Conservation (phyloP, 2,329 filamentous ascomycete genomes). For the Ophiostoma quercus region DNA sequence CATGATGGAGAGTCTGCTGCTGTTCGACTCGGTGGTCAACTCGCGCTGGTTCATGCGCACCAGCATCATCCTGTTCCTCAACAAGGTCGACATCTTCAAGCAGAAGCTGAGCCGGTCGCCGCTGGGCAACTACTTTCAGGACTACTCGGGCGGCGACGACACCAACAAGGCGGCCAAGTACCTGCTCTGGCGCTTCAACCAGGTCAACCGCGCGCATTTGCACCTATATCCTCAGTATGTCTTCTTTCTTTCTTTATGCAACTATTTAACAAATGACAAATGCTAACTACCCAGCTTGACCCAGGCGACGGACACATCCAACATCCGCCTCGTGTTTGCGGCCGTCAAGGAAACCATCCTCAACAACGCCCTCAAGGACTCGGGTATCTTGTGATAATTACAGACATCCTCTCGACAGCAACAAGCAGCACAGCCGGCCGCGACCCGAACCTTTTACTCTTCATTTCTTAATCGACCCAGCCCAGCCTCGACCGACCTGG, state of each 20-base stretch:
- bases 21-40: constrained; percentile 98
- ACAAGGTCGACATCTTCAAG: constrained; percentile 98
- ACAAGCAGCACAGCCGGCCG: background rate
- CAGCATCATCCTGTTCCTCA: constrained; percentile 96
- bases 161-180: constrained; percentile 98
- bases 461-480: background rate
- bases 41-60: constrained; percentile 99
- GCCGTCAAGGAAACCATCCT: constrained; percentile 98
- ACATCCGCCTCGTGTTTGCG: constrained; percentile 94
- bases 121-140: constrained; percentile 90
- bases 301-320: constrained; percentile 97
- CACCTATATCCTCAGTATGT: constrained; percentile 97
- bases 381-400: constrained; percentile 72
- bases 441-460: background rate
- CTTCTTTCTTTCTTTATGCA: constrained; percentile 37
- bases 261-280: no score
- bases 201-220: constrained; percentile 92
- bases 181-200: constrained; percentile 95
- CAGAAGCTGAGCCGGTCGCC: constrained; percentile 87
- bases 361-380: constrained; percentile 97
- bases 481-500: background rate
- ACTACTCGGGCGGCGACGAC: constrained; percentile 96
- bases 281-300: constrained; percentile 63
- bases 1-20: constrained; percentile 96
- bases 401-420: background rate